Conservation (phyloP, 2,329 filamentous ascomycete genomes). For the Claviceps capensis region DNA sequence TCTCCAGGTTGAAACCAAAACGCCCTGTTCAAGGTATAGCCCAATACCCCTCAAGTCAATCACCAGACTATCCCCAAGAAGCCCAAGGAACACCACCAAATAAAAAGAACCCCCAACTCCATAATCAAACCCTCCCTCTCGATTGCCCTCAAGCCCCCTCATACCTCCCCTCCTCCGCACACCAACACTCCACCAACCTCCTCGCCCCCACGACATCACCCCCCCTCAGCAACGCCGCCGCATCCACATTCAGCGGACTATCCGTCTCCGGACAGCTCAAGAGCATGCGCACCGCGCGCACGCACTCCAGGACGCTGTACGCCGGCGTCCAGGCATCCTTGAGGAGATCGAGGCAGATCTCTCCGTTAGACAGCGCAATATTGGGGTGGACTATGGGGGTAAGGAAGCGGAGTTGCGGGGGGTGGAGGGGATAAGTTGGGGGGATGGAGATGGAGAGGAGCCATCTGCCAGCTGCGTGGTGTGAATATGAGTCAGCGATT, state of each 20-base stretch:
- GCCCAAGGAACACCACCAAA: not conserved
- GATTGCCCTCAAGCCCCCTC: slow-evolving; percentile 17
- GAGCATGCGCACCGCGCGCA: slow-evolving; percentile 60
- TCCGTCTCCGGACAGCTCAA: slow-evolving; percentile 52
- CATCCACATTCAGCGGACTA: slow-evolving; percentile 65
- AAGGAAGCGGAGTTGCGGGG: slow-evolving; percentile 68
- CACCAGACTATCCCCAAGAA: too few relatives aligned
- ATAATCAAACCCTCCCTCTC: not conserved
- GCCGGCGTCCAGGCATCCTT: slow-evolving; percentile 70
- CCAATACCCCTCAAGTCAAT: too few relatives aligned
- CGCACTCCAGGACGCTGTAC: slow-evolving; percentile 63
- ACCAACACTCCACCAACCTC: slow-evolving; percentile 60
- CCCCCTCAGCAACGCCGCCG: slow-evolving; percentile 54
- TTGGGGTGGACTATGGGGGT: slow-evolving; percentile 83
- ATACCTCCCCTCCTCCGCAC: slow-evolving; percentile 25
- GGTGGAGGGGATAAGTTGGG: slow-evolving; percentile 59
- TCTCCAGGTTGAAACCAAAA: too few relatives aligned
- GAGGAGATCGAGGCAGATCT: slow-evolving; percentile 88
- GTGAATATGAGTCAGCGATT: not conserved
- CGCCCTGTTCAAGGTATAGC: too few relatives aligned
- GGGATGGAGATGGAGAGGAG: slow-evolving; percentile 67
- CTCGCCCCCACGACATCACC: slow-evolving; percentile 57
- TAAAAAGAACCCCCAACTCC: not conserved
- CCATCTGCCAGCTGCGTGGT: slow-evolving; percentile 56
- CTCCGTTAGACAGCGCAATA: slow-evolving; percentile 54